Evolutionary conservation across 106 monocot genomes (phyloP).

Genomic region (Dioscorea dumetorum): DNA sequence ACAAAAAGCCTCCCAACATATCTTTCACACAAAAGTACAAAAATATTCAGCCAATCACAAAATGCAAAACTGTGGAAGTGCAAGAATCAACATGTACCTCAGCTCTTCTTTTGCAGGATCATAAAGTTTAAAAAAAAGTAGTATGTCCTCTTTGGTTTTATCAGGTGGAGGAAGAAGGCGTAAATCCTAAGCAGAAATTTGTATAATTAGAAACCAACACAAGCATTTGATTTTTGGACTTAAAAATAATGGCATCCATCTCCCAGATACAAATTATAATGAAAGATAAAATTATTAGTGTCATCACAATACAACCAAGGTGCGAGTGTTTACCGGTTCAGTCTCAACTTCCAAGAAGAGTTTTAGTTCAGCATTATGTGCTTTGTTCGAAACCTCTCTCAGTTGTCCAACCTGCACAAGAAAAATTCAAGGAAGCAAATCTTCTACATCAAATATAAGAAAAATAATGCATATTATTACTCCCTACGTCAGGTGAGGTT

Average conservation of each 20-base stretch:
- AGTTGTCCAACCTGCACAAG: conserved; percentile 70
- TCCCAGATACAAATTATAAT: no score
- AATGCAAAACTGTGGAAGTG: background rate
- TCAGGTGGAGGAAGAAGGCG: conserved; percentile 60
- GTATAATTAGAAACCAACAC: no score
- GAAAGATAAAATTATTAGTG: no score
- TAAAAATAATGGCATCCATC: no score
- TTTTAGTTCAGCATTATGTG: conserved; percentile 84
- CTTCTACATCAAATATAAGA: no score
- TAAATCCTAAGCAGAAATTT: conserved; percentile 36
- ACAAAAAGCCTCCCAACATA: conserved; percentile 86
- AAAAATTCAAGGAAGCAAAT: no score
- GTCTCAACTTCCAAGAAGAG: conserved; percentile 87
- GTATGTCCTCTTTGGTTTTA: conserved; percentile 87
- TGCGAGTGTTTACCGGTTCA: conserved; percentile 43
- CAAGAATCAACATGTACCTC: conserved; percentile 31
- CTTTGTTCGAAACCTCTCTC: conserved; percentile 93
- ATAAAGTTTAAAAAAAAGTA: conserved; percentile 94
- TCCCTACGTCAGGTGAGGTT: no score
- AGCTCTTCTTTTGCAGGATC: conserved; percentile 89
- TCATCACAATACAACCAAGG: no score
- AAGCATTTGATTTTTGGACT: no score
- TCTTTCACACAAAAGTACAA: conserved; percentile 19
- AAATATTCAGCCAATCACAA: conserved; percentile 3
- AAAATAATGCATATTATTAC: no score